Evolutionary conservation across 257 asterid species (phyloP).

Genomic region (Solanum lycopersicoides): DNA sequence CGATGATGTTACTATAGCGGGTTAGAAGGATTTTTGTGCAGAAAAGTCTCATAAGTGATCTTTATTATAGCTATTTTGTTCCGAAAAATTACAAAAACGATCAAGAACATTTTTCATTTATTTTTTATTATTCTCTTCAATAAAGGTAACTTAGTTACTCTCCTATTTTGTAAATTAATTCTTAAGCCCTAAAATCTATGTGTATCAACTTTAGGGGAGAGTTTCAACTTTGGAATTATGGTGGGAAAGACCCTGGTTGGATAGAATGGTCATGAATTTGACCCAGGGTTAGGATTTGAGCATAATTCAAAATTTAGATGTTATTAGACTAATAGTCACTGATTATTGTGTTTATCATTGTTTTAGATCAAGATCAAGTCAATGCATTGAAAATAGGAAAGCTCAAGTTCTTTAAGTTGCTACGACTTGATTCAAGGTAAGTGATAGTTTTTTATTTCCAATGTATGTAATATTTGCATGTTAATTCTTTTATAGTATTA

Average conservation of each 20-base stretch:
- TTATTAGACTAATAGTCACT: background rate
- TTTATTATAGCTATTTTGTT: background rate
- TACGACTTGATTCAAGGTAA: background rate
- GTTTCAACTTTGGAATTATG: background rate
- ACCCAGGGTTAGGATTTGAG: too few species aligned
- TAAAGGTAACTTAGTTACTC: too few species aligned
- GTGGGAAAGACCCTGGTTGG: background rate
- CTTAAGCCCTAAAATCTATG: too few species aligned
- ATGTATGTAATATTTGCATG: background rate
- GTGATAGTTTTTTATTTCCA: background rate
- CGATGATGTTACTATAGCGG: too few species aligned
- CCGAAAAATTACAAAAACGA: background rate
- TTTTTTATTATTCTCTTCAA: too few species aligned
- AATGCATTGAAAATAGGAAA: background rate
- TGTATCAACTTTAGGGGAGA: background rate
- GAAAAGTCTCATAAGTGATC: background rate
- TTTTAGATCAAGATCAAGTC: background rate
- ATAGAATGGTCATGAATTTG: too few species aligned
- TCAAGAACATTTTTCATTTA: too few species aligned
- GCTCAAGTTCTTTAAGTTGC: background rate
- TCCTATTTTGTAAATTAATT: background rate
- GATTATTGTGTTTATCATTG: background rate
- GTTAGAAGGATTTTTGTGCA: background rate
- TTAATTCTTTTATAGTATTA: too few species aligned
- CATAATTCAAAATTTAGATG: too few species aligned